Evolutionary conservation across 371 early-diverging fungal genomes (phyloP).

Genomic region (Rozella allomycis): DNA sequence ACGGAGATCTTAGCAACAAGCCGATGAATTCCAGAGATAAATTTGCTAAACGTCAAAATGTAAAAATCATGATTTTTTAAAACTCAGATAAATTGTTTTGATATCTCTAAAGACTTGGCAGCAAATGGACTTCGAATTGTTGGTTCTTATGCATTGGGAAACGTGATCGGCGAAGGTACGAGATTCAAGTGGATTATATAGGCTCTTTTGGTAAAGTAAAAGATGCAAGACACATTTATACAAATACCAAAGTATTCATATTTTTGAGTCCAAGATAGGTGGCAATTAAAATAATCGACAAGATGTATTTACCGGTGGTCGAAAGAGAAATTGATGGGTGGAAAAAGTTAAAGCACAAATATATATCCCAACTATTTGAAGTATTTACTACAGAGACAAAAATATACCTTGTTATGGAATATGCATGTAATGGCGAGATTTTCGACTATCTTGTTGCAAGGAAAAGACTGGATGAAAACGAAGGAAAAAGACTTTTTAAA

Average conservation of each 20-base stretch:
- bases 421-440: conserved; percentile 49
- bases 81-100: no score
- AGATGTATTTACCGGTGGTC: conserved; percentile 41
- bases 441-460: conserved; percentile 40
- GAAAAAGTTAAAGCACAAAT: conserved; percentile 55
- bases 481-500: conserved; percentile 38
- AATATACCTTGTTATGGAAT: conserved; percentile 59
- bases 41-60: no score
- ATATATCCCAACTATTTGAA: conserved; percentile 64
- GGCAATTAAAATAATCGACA: conserved; percentile 65
- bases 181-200: conserved; percentile 3
- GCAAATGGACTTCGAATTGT: conserved; percentile 13
- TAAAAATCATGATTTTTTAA: no score
- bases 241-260: conserved; percentile 1
- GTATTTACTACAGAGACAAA: conserved; percentile 55
- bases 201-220: conserved; percentile 74
- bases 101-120: no score
- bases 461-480: conserved; percentile 24
- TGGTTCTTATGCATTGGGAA: conserved; percentile 18
- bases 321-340: conserved; percentile 73
- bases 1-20: no score
- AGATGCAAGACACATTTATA: no score
- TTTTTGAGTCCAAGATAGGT: conserved; percentile 15
- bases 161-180: conserved; percentile 20
- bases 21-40: no score